Percentiles rank a stretch among this genome's conserved stretches.
Conservation (phyloP, 2,329 filamentous ascomycete genomes). For the Neopestalotiopsis clavispora region DNA sequence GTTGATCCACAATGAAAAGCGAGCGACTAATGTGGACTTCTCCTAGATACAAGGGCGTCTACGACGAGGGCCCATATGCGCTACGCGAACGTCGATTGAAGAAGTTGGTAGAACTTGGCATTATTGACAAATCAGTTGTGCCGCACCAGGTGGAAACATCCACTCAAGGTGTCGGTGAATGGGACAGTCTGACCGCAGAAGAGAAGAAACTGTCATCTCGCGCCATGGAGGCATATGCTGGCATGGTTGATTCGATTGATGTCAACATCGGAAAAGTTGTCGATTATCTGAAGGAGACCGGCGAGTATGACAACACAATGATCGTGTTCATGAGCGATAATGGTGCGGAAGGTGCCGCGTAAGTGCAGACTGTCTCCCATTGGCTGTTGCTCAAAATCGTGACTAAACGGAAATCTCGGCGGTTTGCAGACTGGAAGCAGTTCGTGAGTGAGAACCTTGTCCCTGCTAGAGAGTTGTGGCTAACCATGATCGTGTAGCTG, state of each 20-base stretch:
- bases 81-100: slow-evolving; percentile 58
- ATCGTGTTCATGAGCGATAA: slow-evolving; percentile 62
- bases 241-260: slow-evolving; percentile 62
- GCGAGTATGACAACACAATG: slow-evolving; percentile 57
- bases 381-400: neutral
- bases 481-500: neutral
- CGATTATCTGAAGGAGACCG: slow-evolving; percentile 52
- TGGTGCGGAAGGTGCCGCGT: slow-evolving; percentile 34
- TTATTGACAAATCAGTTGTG: slow-evolving; percentile 27
- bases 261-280: slow-evolving; percentile 56
- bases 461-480: neutral
- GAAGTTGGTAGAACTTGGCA: slow-evolving; percentile 46
- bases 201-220: slow-evolving; percentile 26
- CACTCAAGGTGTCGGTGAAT: neutral
- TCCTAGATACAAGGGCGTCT: slow-evolving; percentile 60
- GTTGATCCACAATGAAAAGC: neutral
- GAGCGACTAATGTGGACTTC: neutral
- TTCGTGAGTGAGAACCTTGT: neutral
- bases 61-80: slow-evolving; percentile 64
- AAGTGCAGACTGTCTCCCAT: neutral
- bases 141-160: slow-evolving; percentile 23
- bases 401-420: neutral
- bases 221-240: slow-evolving; percentile 55
- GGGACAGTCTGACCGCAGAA: slow-evolving; percentile 6
- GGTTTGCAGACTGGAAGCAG: neutral